Evolutionary conservation across 2,329 filamentous ascomycete genomes (phyloP), one percentile per base, ranked within the genome.

Genomic region (Phialocephala subalpina): DNA sequence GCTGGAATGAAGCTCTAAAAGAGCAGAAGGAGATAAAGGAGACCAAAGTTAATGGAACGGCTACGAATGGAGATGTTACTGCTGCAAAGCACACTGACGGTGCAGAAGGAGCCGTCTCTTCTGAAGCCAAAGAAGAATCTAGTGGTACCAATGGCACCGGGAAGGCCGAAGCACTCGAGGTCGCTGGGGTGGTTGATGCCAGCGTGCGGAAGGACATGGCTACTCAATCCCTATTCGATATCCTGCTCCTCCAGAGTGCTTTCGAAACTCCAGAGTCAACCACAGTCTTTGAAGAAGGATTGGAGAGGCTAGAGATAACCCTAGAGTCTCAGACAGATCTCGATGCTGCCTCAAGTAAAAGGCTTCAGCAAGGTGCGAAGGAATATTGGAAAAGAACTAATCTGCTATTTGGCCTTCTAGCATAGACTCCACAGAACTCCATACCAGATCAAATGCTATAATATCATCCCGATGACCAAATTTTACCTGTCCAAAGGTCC

Each of bases 371-470:
- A 77, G 81, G 84, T 18, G 87, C 92, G 6, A 82, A 84, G 55
- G 92, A 94, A 60, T 97, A 96, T 77, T 96, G 92, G 88, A 92
- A 91, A 81, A 88, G 91, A 73, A 96, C 92, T 12, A 90, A 87
- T 77, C 78, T 97, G 69, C 78, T 97, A 29, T 97, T 97, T 79
- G 93, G 92, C 1, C 80, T 97, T 64, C 79, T 97, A 69, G 84
- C 83, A 36, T 77, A 74, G 67, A 65, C 27, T 35, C 38, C 58
- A 60, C 52, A 55, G 22, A 7, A 11, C 9, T n/a, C 20, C 11
- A 49, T 11, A 49, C 20, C n/a, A 49, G n/a, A 14, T 33, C 29
- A 33, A 33, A 33, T 33, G 29, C 29, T 33, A 33, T 33, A 4
- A 33, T 4, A n/a, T 9, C 9, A 33, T 33, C 9, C 9, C 29